Conservation (phyloP, 306 rosid genomes). For the Cyamopsis tetragonoloba region DNA sequence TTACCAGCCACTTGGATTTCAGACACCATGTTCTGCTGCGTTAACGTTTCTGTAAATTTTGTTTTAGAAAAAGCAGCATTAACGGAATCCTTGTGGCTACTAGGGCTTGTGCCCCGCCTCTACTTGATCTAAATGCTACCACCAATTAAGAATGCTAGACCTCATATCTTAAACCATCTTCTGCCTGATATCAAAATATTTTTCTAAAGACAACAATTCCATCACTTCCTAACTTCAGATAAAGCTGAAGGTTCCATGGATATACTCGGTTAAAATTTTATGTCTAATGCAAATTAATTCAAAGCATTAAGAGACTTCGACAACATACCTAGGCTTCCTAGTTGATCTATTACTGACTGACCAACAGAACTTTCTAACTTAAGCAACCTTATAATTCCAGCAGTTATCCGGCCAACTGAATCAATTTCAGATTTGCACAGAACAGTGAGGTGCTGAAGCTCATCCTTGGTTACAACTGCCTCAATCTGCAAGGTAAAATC, state of each 20-base stretch:
- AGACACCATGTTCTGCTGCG: not conserved
- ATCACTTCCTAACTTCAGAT: constrained; percentile 1
- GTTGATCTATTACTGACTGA: constrained; percentile 76
- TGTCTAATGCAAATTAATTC: constrained; percentile 4
- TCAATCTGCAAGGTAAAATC: constrained; percentile 58
- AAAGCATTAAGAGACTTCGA: constrained; percentile 4
- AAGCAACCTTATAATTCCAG: constrained; percentile 72
- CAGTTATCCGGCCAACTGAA: constrained; percentile 85
- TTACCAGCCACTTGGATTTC: not conserved
- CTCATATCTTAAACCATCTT: not conserved
- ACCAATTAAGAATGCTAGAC: not conserved
- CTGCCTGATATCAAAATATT: not conserved
- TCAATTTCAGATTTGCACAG: constrained; percentile 95
- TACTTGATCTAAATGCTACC: not conserved
- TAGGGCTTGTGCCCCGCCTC: constrained; percentile 10
- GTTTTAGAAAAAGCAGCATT: not conserved
- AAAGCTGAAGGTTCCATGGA: constrained; percentile 15
- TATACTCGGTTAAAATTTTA: not conserved
- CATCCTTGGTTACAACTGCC: constrained; percentile 87
- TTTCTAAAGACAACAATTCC: constrained; percentile 9
- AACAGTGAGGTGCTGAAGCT: constrained; percentile 77
- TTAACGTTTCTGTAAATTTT: not conserved
- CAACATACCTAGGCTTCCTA: constrained; percentile 73
- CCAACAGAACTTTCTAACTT: constrained; percentile 91
- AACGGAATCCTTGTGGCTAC: not conserved